Conservation (phyloP, 2,329 filamentous ascomycete species). For the Penicillium sp. region DNA sequence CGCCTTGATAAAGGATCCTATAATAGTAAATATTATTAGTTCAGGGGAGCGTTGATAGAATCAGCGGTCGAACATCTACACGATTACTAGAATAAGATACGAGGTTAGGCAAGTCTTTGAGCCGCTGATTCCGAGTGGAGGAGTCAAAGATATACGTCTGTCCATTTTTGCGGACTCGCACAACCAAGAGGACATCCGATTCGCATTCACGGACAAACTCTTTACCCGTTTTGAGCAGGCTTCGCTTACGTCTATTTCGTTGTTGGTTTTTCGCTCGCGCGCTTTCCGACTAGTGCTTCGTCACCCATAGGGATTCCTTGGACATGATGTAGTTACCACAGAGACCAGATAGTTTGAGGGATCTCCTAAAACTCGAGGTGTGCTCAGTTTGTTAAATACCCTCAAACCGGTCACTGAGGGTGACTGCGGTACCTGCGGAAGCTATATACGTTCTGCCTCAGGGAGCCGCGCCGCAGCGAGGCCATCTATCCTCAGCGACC, state of each 20-base stretch:
- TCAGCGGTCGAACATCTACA: no score
- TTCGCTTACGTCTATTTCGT: conserved; percentile 1
- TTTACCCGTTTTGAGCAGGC: conserved; percentile 5
- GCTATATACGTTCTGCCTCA: neutral
- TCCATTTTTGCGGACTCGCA: neutral
- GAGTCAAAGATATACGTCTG: neutral
- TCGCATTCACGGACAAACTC: conserved; percentile 1
- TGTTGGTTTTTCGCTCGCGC: neutral
- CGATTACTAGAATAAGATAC: no score
- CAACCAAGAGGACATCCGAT: neutral
- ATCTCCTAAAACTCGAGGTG: neutral
- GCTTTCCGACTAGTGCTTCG: neutral
- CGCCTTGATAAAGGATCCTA: no score
- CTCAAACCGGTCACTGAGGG: neutral
- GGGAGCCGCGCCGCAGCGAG: conserved; percentile 1
- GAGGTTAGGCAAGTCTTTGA: neutral
- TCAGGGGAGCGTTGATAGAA: no score
- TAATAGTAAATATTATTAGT: no score
- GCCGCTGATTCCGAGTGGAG: neutral
- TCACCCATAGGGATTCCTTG: neutral
- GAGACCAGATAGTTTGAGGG: neutral
- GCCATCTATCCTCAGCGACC: neutral
- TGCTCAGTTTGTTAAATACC: neutral
- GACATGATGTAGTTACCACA: neutral
- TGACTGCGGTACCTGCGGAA: neutral